phyloP scores from a whole-genome alignment of 2,329 filamentous ascomycete genomes.

The Hypoxylon sp. region DNA sequence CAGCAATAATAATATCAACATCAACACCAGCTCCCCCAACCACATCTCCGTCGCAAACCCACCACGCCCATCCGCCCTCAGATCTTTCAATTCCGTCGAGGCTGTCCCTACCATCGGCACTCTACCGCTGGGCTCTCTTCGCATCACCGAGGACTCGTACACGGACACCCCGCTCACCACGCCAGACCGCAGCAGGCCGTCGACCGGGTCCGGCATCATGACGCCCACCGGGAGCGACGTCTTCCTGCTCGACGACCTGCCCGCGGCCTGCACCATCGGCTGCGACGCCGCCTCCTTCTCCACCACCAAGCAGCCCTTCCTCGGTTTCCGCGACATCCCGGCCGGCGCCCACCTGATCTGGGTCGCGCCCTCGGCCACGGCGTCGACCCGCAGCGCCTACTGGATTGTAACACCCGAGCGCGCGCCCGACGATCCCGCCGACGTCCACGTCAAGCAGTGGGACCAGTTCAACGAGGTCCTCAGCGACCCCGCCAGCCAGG shows the following conservation, averaged over 20 bases:
- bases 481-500: conserved; percentile 53
- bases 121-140: conserved; percentile 36
- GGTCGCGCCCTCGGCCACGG: conserved; percentile 58
- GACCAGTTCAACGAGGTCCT: conserved; percentile 64
- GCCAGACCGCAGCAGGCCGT: conserved; percentile 24
- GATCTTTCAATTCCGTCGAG: conserved; percentile 45
- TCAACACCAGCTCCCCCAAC: not conserved
- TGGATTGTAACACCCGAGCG: conserved; percentile 58
- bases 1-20: not conserved
- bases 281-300: conserved; percentile 61
- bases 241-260: conserved; percentile 61
- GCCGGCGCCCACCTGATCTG: conserved; percentile 67
- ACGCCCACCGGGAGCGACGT: conserved; percentile 55
- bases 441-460: conserved; percentile 50
- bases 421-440: conserved; percentile 42
- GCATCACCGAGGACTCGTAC: conserved; percentile 30
- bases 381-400: conserved; percentile 62
- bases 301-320: conserved; percentile 53
- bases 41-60: conserved; percentile 9
- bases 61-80: conserved; percentile 31
- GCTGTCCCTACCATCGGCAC: conserved; percentile 46
- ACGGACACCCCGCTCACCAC: conserved; percentile 26
- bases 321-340: conserved; percentile 63
- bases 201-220: conserved; percentile 28
- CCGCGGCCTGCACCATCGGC: conserved; percentile 59